These are phyloP conservation scores for Geotrichum citri-aurantii DNA, from an alignment of 1,139 yeast genomes.

Conservation along the genomic window DNA sequence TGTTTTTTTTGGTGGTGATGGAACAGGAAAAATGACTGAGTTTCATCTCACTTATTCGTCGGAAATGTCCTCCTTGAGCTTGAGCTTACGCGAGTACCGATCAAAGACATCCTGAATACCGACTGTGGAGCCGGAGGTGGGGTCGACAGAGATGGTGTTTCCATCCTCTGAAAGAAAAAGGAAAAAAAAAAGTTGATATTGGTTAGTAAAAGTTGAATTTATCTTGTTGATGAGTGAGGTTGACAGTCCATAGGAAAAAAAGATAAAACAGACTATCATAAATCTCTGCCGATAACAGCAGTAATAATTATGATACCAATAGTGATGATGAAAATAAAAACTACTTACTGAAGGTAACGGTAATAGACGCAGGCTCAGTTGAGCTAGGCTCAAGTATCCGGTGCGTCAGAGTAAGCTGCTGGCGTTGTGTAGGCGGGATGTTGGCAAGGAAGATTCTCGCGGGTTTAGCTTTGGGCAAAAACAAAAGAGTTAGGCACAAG, in stretches of 20 bases:
- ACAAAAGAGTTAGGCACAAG: background rate
- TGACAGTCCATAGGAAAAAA: background rate
- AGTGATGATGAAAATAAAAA: too few relatives aligned
- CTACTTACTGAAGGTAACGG: slow-evolving; percentile 57
- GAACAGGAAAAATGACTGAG: background rate
- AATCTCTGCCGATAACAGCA: background rate
- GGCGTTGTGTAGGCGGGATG: slow-evolving; percentile 53
- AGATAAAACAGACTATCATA: background rate
- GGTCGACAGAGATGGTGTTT: slow-evolving; percentile 61
- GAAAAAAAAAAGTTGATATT: slow-evolving; percentile 11
- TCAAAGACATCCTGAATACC: slow-evolving; percentile 42
- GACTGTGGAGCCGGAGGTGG: slow-evolving; percentile 39
- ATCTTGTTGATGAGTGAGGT: background rate
- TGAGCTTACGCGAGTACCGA: slow-evolving; percentile 52
- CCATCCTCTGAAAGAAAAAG: slow-evolving; percentile 60
- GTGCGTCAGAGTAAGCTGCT: slow-evolving; percentile 29
- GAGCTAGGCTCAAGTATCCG: slow-evolving; percentile 34
- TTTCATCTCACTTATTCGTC: slow-evolving; percentile 9
- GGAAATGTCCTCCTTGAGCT: slow-evolving; percentile 42
- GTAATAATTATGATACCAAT: too few relatives aligned
- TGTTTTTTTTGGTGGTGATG: too few relatives aligned
- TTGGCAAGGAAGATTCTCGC: slow-evolving; percentile 77
- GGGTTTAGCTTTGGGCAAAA: slow-evolving; percentile 47
- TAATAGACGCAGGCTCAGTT: slow-evolving; percentile 50
- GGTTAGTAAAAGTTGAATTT: too few relatives aligned